These are phyloP conservation scores for Penicillium sp. DNA, from an alignment of 2,329 filamentous ascomycete genomes.

Conservation along the genomic window DNA sequence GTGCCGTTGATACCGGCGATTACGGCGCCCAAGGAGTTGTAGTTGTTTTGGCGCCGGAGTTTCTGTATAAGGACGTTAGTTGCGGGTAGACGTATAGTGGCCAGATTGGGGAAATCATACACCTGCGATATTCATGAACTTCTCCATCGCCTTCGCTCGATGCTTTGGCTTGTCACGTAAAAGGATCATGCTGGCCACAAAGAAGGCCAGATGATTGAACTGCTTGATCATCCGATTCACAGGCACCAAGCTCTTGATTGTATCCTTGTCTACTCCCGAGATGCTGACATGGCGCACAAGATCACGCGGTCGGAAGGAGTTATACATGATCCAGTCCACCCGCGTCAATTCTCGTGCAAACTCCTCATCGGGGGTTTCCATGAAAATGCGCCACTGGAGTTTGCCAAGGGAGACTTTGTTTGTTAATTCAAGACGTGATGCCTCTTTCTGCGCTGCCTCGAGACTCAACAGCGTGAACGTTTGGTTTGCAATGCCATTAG, in stretches of 20 bases:
- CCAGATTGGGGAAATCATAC: constrained; percentile 27
- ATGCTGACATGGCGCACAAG: constrained; percentile 87
- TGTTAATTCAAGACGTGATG: constrained; percentile 65
- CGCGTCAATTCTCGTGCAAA: constrained; percentile 88
- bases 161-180: constrained; percentile 95
- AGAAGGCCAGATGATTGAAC: constrained; percentile 80
- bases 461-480: constrained; percentile 41
- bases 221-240: constrained; percentile 93
- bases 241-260: constrained; percentile 72
- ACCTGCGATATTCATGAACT: constrained; percentile 84
- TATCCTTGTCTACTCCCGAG: constrained; percentile 47
- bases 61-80: constrained; percentile 48
- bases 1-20: constrained; percentile 88
- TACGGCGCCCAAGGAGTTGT: constrained; percentile 91
- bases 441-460: constrained; percentile 78
- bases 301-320: constrained; percentile 86
- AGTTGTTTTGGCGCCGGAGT: constrained; percentile 89
- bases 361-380: constrained; percentile 78
- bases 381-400: constrained; percentile 82
- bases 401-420: constrained; percentile 72
- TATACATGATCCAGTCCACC: constrained; percentile 98
- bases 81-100: neutral
- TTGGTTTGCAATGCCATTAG: constrained; percentile 41
- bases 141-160: constrained; percentile 82
- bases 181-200: constrained; percentile 78